Percentiles rank a stretch among this genome's conserved stretches.
These are phyloP conservation scores for Phellopilus nigrolimitatus DNA, from an alignment of 1,284 basidiomycete species.

Conservation along the genomic window DNA sequence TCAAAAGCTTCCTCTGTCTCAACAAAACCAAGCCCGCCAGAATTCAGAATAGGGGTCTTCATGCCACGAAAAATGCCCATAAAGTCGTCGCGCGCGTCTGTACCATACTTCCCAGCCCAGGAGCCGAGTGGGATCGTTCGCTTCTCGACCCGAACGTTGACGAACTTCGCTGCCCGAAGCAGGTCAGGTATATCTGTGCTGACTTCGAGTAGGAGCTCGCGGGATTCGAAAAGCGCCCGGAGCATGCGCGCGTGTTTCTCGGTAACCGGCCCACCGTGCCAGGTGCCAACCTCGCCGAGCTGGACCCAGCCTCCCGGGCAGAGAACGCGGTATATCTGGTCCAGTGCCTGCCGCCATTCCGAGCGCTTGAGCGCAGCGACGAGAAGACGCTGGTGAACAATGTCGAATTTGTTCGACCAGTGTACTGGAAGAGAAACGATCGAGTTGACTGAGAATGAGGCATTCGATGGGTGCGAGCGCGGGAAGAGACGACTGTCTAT, in stretches of 20 bases:
- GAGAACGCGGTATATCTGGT: slow-evolving; percentile 23
- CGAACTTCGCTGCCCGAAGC: slow-evolving; percentile 25
- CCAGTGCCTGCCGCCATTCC: slow-evolving; percentile 23
- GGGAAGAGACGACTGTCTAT: slow-evolving; percentile 22
- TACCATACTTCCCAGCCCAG: slow-evolving; percentile 23
- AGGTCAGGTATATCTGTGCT: slow-evolving; percentile 20
- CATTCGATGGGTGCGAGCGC: slow-evolving; percentile 9
- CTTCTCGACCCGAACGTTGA: slow-evolving; percentile 21
- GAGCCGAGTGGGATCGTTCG: slow-evolving; percentile 20
- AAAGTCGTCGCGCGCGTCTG: slow-evolving; percentile 21
- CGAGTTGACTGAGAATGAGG: slow-evolving; percentile 20
- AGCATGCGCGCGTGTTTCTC: slow-evolving; percentile 18
- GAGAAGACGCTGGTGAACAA: slow-evolving; percentile 26
- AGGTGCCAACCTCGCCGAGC: slow-evolving; percentile 22
- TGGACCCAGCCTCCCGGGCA: slow-evolving; percentile 25
- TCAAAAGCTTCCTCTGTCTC: slow-evolving; percentile 2
- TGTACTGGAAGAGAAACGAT: slow-evolving; percentile 21
- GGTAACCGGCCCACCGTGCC: slow-evolving; percentile 20
- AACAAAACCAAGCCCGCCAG: slow-evolving; percentile 9
- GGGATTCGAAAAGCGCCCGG: slow-evolving; percentile 20
- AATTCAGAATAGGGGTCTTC: slow-evolving; percentile 8
- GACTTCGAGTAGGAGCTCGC: slow-evolving; percentile 23
- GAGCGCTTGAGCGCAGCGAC: slow-evolving; percentile 20
- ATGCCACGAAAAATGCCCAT: slow-evolving; percentile 18
- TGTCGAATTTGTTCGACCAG: slow-evolving; percentile 23